Evolutionary conservation across 148 eudicot genomes (phyloP).

Genomic region (Vaccinium vitisidaea): DNA sequence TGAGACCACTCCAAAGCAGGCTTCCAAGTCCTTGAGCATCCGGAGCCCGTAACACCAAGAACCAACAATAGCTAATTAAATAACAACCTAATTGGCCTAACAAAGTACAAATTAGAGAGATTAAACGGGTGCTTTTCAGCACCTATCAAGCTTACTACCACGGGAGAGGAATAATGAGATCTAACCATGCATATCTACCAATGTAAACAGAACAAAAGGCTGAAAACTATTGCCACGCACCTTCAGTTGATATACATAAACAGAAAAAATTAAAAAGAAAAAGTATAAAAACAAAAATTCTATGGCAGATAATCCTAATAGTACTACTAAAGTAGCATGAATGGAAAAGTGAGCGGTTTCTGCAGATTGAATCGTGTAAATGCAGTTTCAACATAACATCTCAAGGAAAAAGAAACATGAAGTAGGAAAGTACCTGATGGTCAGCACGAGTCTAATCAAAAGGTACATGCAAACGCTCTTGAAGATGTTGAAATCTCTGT

Average conservation of each 20-base stretch:
- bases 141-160: conserved; percentile 49
- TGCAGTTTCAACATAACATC: background rate
- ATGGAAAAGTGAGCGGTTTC: background rate
- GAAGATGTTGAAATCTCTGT: conserved; percentile 56
- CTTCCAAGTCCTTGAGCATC: no score
- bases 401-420: background rate
- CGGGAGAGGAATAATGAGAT: conserved; percentile 16
- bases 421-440: conserved; percentile 59
- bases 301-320: background rate
- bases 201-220: background rate
- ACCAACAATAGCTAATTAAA: no score
- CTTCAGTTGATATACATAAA: background rate
- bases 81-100: no score
- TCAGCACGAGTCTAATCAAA: conserved; percentile 64
- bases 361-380: background rate
- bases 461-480: conserved; percentile 55
- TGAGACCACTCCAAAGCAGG: no score
- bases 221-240: conserved; percentile 11
- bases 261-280: background rate
- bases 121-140: no score
- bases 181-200: background rate
- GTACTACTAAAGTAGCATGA: background rate
- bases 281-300: background rate
- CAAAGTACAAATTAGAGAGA: no score
- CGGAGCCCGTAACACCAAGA: no score